Base-by-base conservation (phyloP, 1,284 basidiomycete species). In the Coniophora puteana region DNA sequence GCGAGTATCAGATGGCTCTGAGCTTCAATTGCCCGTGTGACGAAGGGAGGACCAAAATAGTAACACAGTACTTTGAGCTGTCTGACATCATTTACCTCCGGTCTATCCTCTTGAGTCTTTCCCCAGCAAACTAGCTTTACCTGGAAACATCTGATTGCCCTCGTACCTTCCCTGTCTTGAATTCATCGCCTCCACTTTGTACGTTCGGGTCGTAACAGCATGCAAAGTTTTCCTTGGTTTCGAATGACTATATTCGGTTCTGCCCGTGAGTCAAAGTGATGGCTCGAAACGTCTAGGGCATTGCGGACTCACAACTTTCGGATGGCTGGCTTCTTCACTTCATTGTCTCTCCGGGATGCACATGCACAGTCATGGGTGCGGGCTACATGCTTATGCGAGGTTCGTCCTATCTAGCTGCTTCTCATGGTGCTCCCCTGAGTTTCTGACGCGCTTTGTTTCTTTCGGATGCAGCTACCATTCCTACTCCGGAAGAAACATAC, bases 311-410 rank as follows among this genome's bases (percentile, higher is more conserved):
- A 27, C 4, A 4, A 5, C 11, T 25, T 6, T 18, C 25, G 14
- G 11, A 18, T 30, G 18, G 11, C 39, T 44, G 8, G 12, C 32
- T 12, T 23, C 21, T 36, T 30, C n/a, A 36, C 34, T 23, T 29
- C 30, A 35, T 32, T 35, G 13, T 17, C 13, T 25, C 8, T 31
- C 20, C 29, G 29, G 7, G 14, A 5, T 38, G 13, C 28, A 23
- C 17, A 41, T 37, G 17, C 17, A 29, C 51, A 85, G 82, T 85
- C 44, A 71, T 79, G 58, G 71, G 74, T 16, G 48, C 74, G 43
- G 83, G 83, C 23, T 86, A 82, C 57, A 47, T 66, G 27, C 57
- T 80, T 43, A 83, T 86, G 83, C 75, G 69, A 61, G 69, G 83
- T 84, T 51, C 58, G 77, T 61, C 43, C 45, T 39, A 25, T 25